These are phyloP conservation scores for Pelargonium fulgidum DNA, from an alignment of 441 rosid genomes.

Conservation along the genomic window DNA sequence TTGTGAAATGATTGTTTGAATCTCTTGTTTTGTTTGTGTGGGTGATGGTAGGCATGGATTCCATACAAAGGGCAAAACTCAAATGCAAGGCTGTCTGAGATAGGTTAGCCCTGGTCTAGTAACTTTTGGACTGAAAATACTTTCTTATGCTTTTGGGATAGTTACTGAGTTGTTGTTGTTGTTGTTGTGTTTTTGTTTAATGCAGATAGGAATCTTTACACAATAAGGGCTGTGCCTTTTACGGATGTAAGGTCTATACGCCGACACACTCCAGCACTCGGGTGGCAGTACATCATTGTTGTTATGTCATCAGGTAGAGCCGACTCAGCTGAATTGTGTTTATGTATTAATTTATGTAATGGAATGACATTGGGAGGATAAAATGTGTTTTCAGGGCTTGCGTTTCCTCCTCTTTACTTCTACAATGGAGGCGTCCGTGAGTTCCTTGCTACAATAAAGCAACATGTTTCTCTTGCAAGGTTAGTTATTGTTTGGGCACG, in stretches of 20 bases:
- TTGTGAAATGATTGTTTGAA: background rate
- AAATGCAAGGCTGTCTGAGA: conserved; percentile 62
- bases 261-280: conserved; percentile 81
- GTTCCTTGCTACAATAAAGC: conserved; percentile 81
- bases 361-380: conserved; percentile 10
- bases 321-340: background rate
- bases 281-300: conserved; percentile 90
- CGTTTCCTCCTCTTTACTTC: conserved; percentile 88
- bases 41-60: conserved; percentile 63
- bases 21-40: background rate
- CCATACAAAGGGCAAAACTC: conserved; percentile 79
- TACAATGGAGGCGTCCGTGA: conserved; percentile 93
- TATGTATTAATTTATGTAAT: too few relatives aligned
- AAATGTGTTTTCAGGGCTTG: conserved; percentile 61
- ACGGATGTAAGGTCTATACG: conserved; percentile 75
- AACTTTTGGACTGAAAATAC: conserved; percentile 2
- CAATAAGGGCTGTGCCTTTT: conserved; percentile 74
- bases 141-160: conserved; percentile 12
- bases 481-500: conserved; percentile 26
- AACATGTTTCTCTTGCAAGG: conserved; percentile 82
- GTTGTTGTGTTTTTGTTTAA: conserved; percentile 18
- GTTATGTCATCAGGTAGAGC: conserved; percentile 80
- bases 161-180: conserved; percentile 9
- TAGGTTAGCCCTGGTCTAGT: conserved; percentile 38
- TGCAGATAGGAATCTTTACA: conserved; percentile 81